A percentile compares a stretch with the other conserved stretches of the same genome.
phyloP scores from a whole-genome alignment of 2,329 filamentous ascomycete genomes.

The Herpotrichia juniperi region DNA sequence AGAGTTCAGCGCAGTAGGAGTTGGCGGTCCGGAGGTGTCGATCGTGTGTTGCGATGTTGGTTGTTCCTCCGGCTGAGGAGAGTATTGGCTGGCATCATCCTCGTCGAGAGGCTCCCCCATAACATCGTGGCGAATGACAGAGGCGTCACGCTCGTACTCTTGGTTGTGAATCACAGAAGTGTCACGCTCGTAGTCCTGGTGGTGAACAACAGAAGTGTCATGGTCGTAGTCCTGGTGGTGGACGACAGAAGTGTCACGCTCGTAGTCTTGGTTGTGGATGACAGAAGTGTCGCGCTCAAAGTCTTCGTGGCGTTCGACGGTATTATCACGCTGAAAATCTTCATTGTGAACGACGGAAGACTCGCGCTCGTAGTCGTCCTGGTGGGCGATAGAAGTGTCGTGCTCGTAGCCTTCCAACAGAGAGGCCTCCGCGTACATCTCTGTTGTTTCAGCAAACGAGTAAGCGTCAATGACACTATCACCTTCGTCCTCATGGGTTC shows the following conservation, averaged over 20 bases:
- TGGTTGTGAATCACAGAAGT: constrained; percentile 38
- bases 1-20: constrained; percentile 47
- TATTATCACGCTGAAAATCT: not conserved
- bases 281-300: not conserved
- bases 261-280: constrained; percentile 37
- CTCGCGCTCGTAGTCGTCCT: constrained; percentile 52
- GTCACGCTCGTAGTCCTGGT: constrained; percentile 37
- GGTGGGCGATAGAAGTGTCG: no score
- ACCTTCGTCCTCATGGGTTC: constrained; percentile 62
- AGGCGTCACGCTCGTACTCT: constrained; percentile 54
- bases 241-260: constrained; percentile 60
- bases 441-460: constrained; percentile 60
- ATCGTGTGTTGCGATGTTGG: constrained; percentile 42
- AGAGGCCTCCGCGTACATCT: constrained; percentile 63
- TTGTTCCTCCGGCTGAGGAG: constrained; percentile 48
- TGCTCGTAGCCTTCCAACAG: constrained; percentile 50
- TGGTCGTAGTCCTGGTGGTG: constrained; percentile 51
- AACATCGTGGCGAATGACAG: constrained; percentile 61
- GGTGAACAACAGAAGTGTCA: constrained; percentile 57
- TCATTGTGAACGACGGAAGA: no score
- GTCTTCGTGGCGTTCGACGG: no score
- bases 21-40: constrained; percentile 52
- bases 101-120: constrained; percentile 38
- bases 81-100: constrained; percentile 63
- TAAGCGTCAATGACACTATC: constrained; percentile 64